Evolutionary conservation across 2,329 filamentous ascomycete species (phyloP).

Genomic region (Colletotrichum sp.): DNA sequence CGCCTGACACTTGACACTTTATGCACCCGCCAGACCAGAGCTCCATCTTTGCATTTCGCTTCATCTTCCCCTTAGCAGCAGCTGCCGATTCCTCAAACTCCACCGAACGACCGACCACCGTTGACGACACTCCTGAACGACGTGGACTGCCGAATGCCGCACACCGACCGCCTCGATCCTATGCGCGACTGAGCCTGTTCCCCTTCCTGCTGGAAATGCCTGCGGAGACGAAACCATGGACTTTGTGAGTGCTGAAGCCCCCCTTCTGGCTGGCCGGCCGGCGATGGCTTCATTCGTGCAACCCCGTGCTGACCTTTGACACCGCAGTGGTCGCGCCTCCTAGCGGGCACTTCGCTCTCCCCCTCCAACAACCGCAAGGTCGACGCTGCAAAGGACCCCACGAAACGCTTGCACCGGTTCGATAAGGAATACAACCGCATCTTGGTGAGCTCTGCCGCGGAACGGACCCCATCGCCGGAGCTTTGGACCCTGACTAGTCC

Average conservation of each 20-base stretch:
- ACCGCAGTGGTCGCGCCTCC: slow-evolving; percentile 68
- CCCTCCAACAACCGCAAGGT: slow-evolving; percentile 61
- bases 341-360: slow-evolving; percentile 66
- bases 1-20: slow-evolving; percentile 32
- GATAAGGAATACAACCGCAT: slow-evolving; percentile 70
- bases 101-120: not conserved
- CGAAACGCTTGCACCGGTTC: slow-evolving; percentile 68
- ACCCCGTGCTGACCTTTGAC: not conserved
- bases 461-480: not conserved
- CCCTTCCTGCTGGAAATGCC: slow-evolving; percentile 44
- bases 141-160: not conserved
- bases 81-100: not conserved
- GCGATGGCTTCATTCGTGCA: not conserved
- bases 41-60: not conserved
- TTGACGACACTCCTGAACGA: slow-evolving; percentile 1
- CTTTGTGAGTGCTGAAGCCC: slow-evolving; percentile 51
- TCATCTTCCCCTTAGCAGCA: not conserved
- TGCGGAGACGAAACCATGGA: slow-evolving; percentile 54
- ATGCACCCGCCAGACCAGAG: slow-evolving; percentile 24
- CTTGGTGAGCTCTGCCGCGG: slow-evolving; percentile 48
- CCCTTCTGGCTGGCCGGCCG: not conserved
- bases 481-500: not conserved
- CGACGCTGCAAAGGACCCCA: slow-evolving; percentile 62
- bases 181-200: slow-evolving; percentile 8
- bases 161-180: not conserved